A percentile compares a stretch with the other conserved stretches of the same genome.
Conservation (phyloP, 225 moss, liverwort and hornwort genomes). For the Polytrichum commune region DNA sequence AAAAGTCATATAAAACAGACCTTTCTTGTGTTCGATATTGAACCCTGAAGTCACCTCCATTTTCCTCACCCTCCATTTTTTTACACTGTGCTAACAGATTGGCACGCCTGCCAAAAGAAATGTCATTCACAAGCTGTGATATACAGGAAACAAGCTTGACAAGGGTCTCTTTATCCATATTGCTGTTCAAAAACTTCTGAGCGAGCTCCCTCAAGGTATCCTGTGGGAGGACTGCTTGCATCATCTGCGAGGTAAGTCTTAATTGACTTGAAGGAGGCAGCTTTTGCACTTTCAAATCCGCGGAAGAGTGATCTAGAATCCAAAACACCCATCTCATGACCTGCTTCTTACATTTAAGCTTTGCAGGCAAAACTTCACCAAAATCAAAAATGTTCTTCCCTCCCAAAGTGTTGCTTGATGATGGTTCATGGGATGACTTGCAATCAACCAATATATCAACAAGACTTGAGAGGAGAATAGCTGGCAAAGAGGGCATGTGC, state of each 20-base stretch:
- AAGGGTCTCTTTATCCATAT: constrained; percentile 28
- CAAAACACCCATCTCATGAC: constrained; percentile 52
- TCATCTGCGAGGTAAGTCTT: constrained; percentile 20
- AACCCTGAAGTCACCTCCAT: constrained; percentile 8
- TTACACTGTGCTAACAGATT: constrained; percentile 36
- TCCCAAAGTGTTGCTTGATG: background rate
- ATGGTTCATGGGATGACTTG: too few species aligned
- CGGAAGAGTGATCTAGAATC: constrained; percentile 52
- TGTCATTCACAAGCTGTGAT: constrained; percentile 32
- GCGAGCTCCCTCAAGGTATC: constrained; percentile 45
- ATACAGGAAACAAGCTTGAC: constrained; percentile 39
- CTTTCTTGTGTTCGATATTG: constrained; percentile 23
- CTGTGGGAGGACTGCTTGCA: constrained; percentile 44
- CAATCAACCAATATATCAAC: constrained; percentile 7
- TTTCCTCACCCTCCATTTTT: constrained; percentile 14
- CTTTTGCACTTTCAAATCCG: constrained; percentile 27
- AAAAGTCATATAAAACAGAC: constrained; percentile 17
- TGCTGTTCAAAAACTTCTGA: constrained; percentile 36
- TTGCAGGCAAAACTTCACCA: background rate
- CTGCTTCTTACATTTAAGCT: constrained; percentile 13
- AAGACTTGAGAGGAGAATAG: constrained; percentile 41
- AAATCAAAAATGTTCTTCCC: background rate
- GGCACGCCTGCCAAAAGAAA: constrained; percentile 37
- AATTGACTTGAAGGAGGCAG: constrained; percentile 20
- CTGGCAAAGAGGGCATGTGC: constrained; percentile 55